Evolutionary conservation across 2,329 filamentous ascomycete species (phyloP).

Genomic region (Aspergillus proliferans): DNA sequence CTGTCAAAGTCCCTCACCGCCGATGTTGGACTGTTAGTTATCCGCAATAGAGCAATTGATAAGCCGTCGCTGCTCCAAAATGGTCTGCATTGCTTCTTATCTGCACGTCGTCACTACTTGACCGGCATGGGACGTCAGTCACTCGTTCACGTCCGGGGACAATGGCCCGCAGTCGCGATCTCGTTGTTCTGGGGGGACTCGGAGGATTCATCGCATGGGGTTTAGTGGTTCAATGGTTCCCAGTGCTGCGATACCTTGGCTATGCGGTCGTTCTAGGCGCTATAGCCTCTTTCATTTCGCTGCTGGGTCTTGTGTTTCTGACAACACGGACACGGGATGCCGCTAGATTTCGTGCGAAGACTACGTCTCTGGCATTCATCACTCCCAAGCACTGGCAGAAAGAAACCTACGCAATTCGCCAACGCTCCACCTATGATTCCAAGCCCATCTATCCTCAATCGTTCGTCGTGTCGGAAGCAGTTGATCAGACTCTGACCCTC

Average conservation of each 20-base stretch:
- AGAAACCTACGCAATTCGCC: conserved; percentile 62
- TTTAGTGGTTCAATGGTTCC: conserved; percentile 74
- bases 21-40: neutral
- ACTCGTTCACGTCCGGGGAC: conserved; percentile 41
- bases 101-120: conserved; percentile 2
- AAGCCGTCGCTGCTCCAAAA: neutral
- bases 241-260: conserved; percentile 73
- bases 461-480: conserved; percentile 67
- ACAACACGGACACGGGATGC: conserved; percentile 41
- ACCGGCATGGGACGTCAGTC: conserved; percentile 29
- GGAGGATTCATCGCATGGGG: conserved; percentile 72
- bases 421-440: conserved; percentile 61
- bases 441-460: conserved; percentile 69
- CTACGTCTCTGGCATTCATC: conserved; percentile 52
- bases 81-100: neutral
- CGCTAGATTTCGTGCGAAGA: conserved; percentile 41
- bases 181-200: conserved; percentile 37
- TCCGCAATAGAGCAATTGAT: neutral
- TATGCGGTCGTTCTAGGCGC: conserved; percentile 74
- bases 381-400: conserved; percentile 59
- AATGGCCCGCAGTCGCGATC: conserved; percentile 43
- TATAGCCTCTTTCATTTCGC: conserved; percentile 47
- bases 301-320: conserved; percentile 56
- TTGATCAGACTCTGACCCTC: conserved; percentile 72
- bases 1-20: neutral